Evolutionary conservation across 495 filamentous ascomycete species (phyloP).

Genomic region (Hyaloscypha hepaticicola): DNA sequence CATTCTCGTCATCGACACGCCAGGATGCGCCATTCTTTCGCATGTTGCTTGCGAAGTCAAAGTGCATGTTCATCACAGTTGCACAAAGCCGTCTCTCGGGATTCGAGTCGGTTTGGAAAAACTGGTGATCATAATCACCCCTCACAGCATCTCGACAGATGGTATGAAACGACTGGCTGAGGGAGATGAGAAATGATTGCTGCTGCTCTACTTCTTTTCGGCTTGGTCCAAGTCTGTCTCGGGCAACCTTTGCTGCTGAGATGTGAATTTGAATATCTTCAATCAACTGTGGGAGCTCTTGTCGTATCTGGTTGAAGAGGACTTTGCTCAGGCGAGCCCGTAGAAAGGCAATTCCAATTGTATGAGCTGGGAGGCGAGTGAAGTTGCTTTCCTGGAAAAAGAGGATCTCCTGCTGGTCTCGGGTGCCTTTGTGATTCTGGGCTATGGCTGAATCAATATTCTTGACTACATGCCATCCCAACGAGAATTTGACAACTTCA

Average conservation of each 20-base stretch:
- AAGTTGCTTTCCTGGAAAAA: constrained; percentile 28
- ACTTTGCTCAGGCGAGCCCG: constrained; percentile 41
- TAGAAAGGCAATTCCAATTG: constrained; percentile 38
- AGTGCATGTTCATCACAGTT: constrained; percentile 44
- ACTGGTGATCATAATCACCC: constrained; percentile 24
- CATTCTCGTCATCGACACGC: constrained; percentile 6
- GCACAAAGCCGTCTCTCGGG: constrained; percentile 47
- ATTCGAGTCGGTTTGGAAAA: constrained; percentile 18
- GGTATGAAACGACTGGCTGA: constrained; percentile 17
- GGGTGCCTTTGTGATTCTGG: background rate
- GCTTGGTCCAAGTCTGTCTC: constrained; percentile 22
- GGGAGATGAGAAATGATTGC: constrained; percentile 17
- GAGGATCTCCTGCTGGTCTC: constrained; percentile 11
- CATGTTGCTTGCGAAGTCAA: constrained; percentile 48
- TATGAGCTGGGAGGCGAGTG: constrained; percentile 19
- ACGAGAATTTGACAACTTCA: constrained; percentile 42
- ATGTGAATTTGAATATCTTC: constrained; percentile 19
- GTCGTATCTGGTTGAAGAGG: constrained; percentile 39
- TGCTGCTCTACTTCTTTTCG: constrained; percentile 14
- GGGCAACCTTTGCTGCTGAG: background rate
- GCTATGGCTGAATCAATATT: constrained; percentile 51
- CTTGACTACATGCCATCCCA: constrained; percentile 65
- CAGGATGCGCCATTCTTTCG: constrained; percentile 18
- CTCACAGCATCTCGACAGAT: constrained; percentile 23
- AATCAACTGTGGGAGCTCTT: constrained; percentile 35